Percentiles rank a stretch among this genome's conserved stretches.
These are phyloP conservation scores for Ciborinia camelliae DNA, from an alignment of 2,329 filamentous ascomycete species.

Conservation along the genomic window DNA sequence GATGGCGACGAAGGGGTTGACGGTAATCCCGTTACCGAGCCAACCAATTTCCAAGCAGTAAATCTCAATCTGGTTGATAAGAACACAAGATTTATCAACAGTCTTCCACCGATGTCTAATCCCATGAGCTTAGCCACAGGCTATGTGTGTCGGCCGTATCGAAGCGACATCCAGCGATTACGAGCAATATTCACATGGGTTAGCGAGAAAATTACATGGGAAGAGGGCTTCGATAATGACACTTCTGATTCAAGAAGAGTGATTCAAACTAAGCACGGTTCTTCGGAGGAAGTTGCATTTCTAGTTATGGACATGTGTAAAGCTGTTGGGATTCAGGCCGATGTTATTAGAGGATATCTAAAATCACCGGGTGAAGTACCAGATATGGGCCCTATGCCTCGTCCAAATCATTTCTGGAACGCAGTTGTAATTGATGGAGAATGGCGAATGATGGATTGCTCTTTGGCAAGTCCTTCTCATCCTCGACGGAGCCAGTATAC, in stretches of 20 bases:
- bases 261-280: conserved; percentile 78
- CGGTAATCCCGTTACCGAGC: conserved; percentile 75
- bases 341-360: conserved; percentile 84
- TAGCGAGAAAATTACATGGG: conserved; percentile 91
- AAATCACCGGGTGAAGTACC: conserved; percentile 82
- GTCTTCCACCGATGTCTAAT: conserved; percentile 76
- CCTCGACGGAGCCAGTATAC: conserved; percentile 77
- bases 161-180: conserved; percentile 88
- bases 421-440: conserved; percentile 87
- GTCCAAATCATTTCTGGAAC: conserved; percentile 97
- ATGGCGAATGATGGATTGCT: conserved; percentile 96
- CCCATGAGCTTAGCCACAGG: conserved; percentile 80
- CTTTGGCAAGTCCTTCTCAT: conserved; percentile 85
- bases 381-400: conserved; percentile 78
- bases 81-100: conserved; percentile 85
- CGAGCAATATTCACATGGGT: conserved; percentile 98
- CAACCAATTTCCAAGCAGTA: conserved; percentile 74
- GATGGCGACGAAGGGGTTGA: conserved; percentile 89
- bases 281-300: conserved; percentile 82
- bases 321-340: conserved; percentile 82
- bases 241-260: conserved; percentile 73
- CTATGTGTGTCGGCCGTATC: conserved; percentile 89
- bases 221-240: conserved; percentile 86
- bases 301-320: conserved; percentile 91
- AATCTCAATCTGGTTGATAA: conserved; percentile 92